These are phyloP conservation scores for Extremus antarcticus DNA, from an alignment of 495 filamentous ascomycete genomes.

Conservation along the genomic window DNA sequence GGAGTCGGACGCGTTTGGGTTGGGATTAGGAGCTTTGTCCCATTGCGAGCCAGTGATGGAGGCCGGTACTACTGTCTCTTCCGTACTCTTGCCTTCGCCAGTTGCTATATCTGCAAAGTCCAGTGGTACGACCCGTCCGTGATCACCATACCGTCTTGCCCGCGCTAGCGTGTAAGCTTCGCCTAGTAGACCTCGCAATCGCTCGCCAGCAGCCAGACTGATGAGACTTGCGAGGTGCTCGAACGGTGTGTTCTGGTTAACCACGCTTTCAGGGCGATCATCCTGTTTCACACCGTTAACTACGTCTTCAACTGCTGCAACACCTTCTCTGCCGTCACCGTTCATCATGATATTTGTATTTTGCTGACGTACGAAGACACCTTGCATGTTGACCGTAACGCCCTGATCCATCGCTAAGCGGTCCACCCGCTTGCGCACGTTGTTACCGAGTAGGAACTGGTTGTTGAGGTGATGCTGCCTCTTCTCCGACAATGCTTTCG, in stretches of 20 bases:
- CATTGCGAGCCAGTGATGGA: constrained; percentile 29
- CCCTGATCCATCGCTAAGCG: constrained; percentile 42
- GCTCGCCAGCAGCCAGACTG: constrained; percentile 63
- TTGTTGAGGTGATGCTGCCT: constrained; percentile 46
- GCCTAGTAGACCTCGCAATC: constrained; percentile 55
- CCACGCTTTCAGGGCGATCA: constrained; percentile 10
- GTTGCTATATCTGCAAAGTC: constrained; percentile 57
- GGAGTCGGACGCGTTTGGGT: constrained; percentile 9
- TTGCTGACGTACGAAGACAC: constrained; percentile 45
- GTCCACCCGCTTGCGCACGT: constrained; percentile 35
- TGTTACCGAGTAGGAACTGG: constrained; percentile 43
- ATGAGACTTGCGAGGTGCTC: constrained; percentile 66
- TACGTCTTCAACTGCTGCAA: constrained; percentile 42
- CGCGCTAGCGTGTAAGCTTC: constrained; percentile 55
- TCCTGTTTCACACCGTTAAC: constrained; percentile 32
- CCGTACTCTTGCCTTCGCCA: constrained; percentile 15
- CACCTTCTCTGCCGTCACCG: constrained; percentile 41
- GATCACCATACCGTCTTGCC: constrained; percentile 56
- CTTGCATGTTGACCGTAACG: constrained; percentile 53
- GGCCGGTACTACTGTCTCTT: constrained; percentile 32
- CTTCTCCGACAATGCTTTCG: constrained; percentile 38
- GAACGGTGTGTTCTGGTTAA: constrained; percentile 39
- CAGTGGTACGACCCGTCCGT: constrained; percentile 52
- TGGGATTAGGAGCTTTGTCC: constrained; percentile 23
- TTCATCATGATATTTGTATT: constrained; percentile 24